Percentiles rank a stretch among this genome's conserved stretches.
phyloP scores from a whole-genome alignment of 345 rosid genomes.

The Eucalyptus guilfoylei region DNA sequence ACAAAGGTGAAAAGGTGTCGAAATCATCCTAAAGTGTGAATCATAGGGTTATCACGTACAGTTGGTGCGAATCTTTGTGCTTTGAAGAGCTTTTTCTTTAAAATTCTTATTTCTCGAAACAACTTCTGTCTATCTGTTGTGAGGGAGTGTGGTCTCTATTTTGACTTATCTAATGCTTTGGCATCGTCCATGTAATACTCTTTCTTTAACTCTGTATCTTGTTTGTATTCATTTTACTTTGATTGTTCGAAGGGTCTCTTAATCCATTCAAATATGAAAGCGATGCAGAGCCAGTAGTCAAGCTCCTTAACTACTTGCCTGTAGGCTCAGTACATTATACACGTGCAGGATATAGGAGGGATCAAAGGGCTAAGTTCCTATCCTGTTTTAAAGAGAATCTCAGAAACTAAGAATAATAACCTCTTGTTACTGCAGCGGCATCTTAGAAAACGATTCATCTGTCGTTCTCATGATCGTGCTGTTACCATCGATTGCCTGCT shows the following conservation, averaged over 20 bases:
- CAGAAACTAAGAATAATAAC: neutral
- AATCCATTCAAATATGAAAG: neutral
- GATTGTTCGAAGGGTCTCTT: neutral
- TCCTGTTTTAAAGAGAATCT: neutral
- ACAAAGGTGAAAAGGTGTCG: neutral
- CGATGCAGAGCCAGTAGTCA: neutral
- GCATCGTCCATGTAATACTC: neutral
- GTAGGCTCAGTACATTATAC: neutral
- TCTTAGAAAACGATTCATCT: neutral
- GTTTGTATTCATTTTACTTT: neutral
- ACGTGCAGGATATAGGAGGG: neutral
- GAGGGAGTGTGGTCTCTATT: neutral
- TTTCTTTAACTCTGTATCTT: neutral
- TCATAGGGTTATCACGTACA: neutral
- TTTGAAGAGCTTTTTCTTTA: neutral
- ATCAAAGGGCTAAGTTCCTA: neutral
- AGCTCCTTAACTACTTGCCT: neutral
- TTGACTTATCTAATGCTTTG: neutral
- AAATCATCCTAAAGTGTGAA: neutral
- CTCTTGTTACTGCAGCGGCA: neutral
- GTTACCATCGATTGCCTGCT: neutral
- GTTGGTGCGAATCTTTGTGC: neutral
- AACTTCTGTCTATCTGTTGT: neutral
- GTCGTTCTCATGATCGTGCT: neutral
- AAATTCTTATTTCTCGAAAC: neutral